phyloP scores from a whole-genome alignment of 1,139 yeast genomes.

The Geotrichum histeridarum region DNA sequence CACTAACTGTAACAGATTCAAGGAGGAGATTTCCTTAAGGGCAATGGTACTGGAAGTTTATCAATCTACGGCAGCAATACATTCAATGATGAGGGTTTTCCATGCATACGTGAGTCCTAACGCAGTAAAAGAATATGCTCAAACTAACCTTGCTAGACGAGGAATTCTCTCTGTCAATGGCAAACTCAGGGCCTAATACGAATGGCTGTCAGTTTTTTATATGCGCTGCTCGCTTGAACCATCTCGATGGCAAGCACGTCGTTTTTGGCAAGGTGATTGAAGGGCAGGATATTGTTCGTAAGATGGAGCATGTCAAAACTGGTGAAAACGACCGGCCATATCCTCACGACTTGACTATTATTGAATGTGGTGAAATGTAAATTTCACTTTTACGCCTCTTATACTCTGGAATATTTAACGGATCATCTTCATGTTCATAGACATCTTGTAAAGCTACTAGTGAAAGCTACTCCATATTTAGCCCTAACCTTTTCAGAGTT shows the following conservation, averaged over 20 bases:
- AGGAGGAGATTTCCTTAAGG: constrained; percentile 43
- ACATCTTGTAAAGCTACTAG: too few relatives aligned
- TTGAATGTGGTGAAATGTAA: constrained; percentile 19
- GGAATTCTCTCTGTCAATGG: constrained; percentile 43
- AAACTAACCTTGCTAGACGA: constrained; percentile 31
- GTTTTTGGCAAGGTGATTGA: constrained; percentile 41
- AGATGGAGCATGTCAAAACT: constrained; percentile 63
- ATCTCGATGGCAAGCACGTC: constrained; percentile 40
- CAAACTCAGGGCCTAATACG: constrained; percentile 43
- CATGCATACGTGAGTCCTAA: constrained; percentile 52
- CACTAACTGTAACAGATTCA: constrained; percentile 30
- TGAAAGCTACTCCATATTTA: too few relatives aligned
- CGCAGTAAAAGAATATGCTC: background rate
- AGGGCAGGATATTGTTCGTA: constrained; percentile 64
- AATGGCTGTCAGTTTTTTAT: constrained; percentile 44
- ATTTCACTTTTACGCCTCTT: too few relatives aligned
- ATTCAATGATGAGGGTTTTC: constrained; percentile 83
- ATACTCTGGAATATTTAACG: too few relatives aligned
- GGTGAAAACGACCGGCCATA: constrained; percentile 59
- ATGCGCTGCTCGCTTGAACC: constrained; percentile 32
- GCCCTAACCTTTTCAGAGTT: too few relatives aligned
- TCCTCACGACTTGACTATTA: constrained; percentile 13
- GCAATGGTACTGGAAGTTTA: constrained; percentile 46
- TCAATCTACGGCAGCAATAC: constrained; percentile 51
- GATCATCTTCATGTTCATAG: too few relatives aligned